Evolutionary conservation across 1,284 basidiomycete species (phyloP), one percentile per base, ranked within the genome.

Genomic region (Violaceomyces palustris): DNA sequence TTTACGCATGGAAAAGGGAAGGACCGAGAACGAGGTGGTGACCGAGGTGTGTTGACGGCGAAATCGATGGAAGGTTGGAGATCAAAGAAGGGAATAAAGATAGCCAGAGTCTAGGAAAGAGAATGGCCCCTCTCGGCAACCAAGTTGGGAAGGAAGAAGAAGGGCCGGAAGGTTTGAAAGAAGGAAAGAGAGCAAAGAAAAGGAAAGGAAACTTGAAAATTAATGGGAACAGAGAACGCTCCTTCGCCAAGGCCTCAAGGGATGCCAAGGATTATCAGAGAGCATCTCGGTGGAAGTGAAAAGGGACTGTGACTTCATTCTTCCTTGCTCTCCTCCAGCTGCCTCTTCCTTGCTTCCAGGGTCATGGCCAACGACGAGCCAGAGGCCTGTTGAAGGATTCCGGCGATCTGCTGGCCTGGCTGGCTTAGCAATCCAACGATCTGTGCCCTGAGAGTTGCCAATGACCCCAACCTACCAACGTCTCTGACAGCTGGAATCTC

Each of bases 361-460:
- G 69, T 68, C 31, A 61, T 18, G 1, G 63, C 59, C 9, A 73
- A 50, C 26, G 38, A 37, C 23, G 48, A 54, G 27, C 70, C 70
- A 12, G 42, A 33, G 2, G 69, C 70, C 44, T 64, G 62, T 23
- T 41, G 47, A 14, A 73, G 55, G 21, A 67, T 47, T 27, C 57
- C 56, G 5, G 64, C 61, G 25, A 73, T 36, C 51, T 67, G 62
- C 39, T 59, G 50, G 4, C 44, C 59, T 4, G 69, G 65, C 21
- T 53, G 43, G 19, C 56, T 57, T 27, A 73, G 51, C 38, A 73
- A 35, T 14, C 68, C 70, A 15, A 73, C 61, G 36, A 72, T 59
- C 56, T 73, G 70, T 6, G 61, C 46, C 22, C 63, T 45, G 12
- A 73, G 42, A 38, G 46, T 51, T 33, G 53, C 51, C 37, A 69